Evolutionary conservation across 2,329 filamentous ascomycete species (phyloP), one percentile per base, ranked within the genome.

Genomic region (Colletotrichum filicis): DNA sequence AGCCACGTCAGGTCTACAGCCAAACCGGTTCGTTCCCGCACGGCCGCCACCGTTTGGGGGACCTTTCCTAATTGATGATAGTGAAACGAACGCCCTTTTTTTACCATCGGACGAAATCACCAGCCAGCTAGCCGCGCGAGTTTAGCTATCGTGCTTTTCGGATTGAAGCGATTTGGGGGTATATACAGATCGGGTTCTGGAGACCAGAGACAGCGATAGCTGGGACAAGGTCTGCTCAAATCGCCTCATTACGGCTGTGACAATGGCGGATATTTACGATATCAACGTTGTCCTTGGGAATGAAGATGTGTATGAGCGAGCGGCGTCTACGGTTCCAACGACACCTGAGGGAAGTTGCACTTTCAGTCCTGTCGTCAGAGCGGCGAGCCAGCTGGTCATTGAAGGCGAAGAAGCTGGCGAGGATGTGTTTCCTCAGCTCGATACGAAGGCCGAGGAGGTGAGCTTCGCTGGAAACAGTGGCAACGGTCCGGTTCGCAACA

Each of bases 401-500:
- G 62, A 64, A 60, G 67, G 67, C 46, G 77, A 76, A 12, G 68
- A 62, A 5, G 55, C 75, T 1, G 75, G 77, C 8, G 67, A 78
- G 73, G 60, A 75, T 59, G 22, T 52, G 70, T 65, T 74, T 16
- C 24, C 37, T 0, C 66, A 28, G 22, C 52, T 73, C 24, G 56
- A 53, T 1, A 11, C 28, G 7, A 46, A 66, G 14, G 28, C 19
- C 14, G 26, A 49, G 22, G 46, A 14, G 1, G 22, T 24, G 12
- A 26, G 12, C 26, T 37, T 37, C 1, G 5, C 14, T 14, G 12
- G 32, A 12, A 19, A 30, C 52, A 22, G 16, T 9, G 19, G 57
- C 26, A 24, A 14, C 1, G 16, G 57, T 22, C 55, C 32, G 26
- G 81, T 92, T 52, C 84, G 83, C 77, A 92, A 89, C 78, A 91